Conservation (phyloP, 371 early-diverging fungal genomes). For the Mortierella sp. region DNA sequence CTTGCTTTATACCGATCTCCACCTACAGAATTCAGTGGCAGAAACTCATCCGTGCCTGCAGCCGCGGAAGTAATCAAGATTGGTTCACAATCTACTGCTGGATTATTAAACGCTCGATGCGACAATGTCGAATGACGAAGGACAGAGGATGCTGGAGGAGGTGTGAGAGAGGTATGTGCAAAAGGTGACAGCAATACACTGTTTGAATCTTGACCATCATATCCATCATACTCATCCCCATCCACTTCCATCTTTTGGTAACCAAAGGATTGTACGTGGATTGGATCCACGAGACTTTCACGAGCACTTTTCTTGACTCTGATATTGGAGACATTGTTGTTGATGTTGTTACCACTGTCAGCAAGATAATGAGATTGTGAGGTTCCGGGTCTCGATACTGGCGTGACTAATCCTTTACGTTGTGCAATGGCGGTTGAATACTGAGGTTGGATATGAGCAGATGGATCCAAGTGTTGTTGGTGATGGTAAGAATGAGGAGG, state of each 20-base stretch:
- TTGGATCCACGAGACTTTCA: slow-evolving; percentile 47
- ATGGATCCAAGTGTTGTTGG: slow-evolving; percentile 13
- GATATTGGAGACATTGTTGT: background rate
- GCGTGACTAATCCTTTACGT: slow-evolving; percentile 31
- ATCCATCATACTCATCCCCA: slow-evolving; percentile 7
- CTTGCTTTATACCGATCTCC: slow-evolving; percentile 14
- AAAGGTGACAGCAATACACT: slow-evolving; percentile 14
- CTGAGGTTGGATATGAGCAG: slow-evolving; percentile 1
- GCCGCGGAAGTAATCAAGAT: slow-evolving; percentile 15
- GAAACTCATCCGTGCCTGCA: background rate
- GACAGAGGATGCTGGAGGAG: slow-evolving; percentile 45
- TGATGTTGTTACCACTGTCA: slow-evolving; percentile 6
- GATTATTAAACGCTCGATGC: slow-evolving; percentile 15
- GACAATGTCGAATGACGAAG: slow-evolving; percentile 39
- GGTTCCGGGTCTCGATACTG: slow-evolving; percentile 34
- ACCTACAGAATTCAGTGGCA: background rate
- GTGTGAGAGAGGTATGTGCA: slow-evolving; percentile 36
- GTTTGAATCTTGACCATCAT: background rate
- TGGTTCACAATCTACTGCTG: slow-evolving; percentile 17
- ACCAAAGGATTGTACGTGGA: slow-evolving; percentile 10
- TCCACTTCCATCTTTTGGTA: slow-evolving; percentile 22
- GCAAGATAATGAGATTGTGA: slow-evolving; percentile 29
- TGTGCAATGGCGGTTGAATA: slow-evolving; percentile 8
- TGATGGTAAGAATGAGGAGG: slow-evolving; percentile 11
- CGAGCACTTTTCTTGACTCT: slow-evolving; percentile 14